Percentiles rank a stretch among this genome's conserved stretches.
These are phyloP conservation scores for Xerocomellus dryophilus DNA, from an alignment of 768 basidiomycete species.

Conservation along the genomic window DNA sequence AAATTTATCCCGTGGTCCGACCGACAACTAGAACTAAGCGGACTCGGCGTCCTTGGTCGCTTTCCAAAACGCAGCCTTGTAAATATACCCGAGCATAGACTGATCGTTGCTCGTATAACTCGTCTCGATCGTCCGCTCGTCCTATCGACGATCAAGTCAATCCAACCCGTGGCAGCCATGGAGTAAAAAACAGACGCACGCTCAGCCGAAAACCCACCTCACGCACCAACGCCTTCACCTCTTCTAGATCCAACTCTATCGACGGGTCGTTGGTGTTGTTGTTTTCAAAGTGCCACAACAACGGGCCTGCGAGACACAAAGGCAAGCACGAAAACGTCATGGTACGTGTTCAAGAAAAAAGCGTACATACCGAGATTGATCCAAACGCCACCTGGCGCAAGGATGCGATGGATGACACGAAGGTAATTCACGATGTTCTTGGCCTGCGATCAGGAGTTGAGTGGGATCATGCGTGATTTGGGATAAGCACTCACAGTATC, in stretches of 20 bases:
- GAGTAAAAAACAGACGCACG: conserved; percentile 43
- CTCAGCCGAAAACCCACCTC: conserved; percentile 79
- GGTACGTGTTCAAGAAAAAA: not conserved
- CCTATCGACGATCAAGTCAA: conserved; percentile 54
- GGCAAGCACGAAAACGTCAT: not conserved
- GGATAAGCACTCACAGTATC: conserved; percentile 64
- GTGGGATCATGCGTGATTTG: not conserved
- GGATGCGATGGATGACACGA: conserved; percentile 76
- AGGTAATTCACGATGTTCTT: conserved; percentile 91
- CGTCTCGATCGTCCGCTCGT: conserved; percentile 75
- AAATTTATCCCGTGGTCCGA: too few relatives aligned
- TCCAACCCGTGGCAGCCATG: not conserved
- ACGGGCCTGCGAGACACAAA: conserved; percentile 53
- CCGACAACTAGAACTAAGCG: not conserved
- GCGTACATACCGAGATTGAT: conserved; percentile 60
- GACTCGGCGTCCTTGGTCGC: conserved; percentile 44
- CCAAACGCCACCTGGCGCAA: conserved; percentile 88
- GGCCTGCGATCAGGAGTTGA: conserved; percentile 48
- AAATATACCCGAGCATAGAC: conserved; percentile 82
- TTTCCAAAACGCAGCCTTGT: conserved; percentile 83
- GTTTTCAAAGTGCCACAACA: conserved; percentile 98
- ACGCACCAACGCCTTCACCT: conserved; percentile 72
- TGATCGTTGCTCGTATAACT: conserved; percentile 83
- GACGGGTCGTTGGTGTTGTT: conserved; percentile 76
- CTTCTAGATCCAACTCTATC: conserved; percentile 86